Evolutionary conservation across 2,329 filamentous ascomycete species (phyloP).

Genomic region (Talaromyces sp.): DNA sequence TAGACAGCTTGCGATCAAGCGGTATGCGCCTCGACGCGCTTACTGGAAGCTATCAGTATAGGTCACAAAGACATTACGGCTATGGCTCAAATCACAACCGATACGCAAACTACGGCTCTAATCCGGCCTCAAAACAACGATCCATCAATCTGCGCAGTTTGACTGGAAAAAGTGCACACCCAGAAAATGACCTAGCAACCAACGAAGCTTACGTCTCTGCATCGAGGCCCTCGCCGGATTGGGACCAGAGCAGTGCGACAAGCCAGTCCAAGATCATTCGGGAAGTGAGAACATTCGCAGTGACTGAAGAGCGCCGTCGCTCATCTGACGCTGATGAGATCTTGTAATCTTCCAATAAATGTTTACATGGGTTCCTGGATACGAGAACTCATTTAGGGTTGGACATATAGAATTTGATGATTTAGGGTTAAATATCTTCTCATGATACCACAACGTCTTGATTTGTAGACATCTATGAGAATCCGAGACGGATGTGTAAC

Average conservation of each 20-base stretch:
- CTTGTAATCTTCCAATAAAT: not conserved
- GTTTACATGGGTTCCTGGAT: not conserved
- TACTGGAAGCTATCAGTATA: slow-evolving; percentile 22
- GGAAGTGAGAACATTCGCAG: slow-evolving; percentile 28
- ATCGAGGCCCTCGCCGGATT: slow-evolving; percentile 22
- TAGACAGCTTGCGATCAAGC: slow-evolving; percentile 31
- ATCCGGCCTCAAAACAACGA: slow-evolving; percentile 11
- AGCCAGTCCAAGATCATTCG: slow-evolving; percentile 30
- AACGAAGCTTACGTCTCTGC: slow-evolving; percentile 22
- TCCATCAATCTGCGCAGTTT: slow-evolving; percentile 23
- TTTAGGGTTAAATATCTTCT: not conserved
- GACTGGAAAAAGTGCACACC: slow-evolving; percentile 15
- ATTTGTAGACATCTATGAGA: not conserved
- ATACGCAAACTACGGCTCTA: slow-evolving; percentile 15
- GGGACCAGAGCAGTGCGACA: slow-evolving; percentile 29
- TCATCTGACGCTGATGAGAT: not conserved
- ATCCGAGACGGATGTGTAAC: not conserved
- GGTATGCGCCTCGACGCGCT: slow-evolving; percentile 29
- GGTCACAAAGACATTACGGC: slow-evolving; percentile 19
- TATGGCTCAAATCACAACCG: slow-evolving; percentile 22
- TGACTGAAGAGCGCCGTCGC: slow-evolving; percentile 24
- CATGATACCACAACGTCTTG: not conserved
- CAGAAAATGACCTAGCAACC: not conserved
- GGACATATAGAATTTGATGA: not conserved
- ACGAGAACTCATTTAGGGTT: not conserved